These are phyloP conservation scores for Scedosporium dehoogii DNA, from an alignment of 2,329 filamentous ascomycete species.

Conservation along the genomic window DNA sequence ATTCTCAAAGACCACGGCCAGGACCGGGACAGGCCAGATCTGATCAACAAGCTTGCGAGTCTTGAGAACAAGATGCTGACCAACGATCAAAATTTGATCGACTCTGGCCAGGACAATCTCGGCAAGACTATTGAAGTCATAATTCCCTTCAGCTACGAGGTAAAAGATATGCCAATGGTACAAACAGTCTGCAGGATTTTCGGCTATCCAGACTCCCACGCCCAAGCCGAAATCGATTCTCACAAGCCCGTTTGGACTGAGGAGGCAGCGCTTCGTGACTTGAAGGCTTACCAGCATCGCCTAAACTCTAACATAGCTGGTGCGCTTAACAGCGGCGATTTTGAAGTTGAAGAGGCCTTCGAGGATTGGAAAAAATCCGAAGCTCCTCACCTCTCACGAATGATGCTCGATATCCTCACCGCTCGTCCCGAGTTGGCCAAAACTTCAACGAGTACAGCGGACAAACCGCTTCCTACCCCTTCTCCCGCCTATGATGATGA, in stretches of 20 bases:
- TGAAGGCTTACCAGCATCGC: slow-evolving; percentile 88
- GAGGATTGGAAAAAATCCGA: slow-evolving; percentile 89
- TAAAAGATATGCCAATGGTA: slow-evolving; percentile 95
- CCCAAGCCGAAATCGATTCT: slow-evolving; percentile 79
- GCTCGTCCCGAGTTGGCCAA: slow-evolving; percentile 79
- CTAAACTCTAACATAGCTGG: slow-evolving; percentile 70
- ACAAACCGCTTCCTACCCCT: slow-evolving; percentile 42
- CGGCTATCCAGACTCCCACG: slow-evolving; percentile 64
- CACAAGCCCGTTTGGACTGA: slow-evolving; percentile 81
- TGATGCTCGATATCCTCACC: slow-evolving; percentile 86
- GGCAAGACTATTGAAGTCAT: slow-evolving; percentile 63
- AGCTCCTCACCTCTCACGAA: slow-evolving; percentile 73
- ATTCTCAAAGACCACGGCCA: slow-evolving; percentile 78
- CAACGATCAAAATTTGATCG: slow-evolving; percentile 76
- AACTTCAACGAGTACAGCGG: slow-evolving; percentile 50
- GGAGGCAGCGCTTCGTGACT: slow-evolving; percentile 77
- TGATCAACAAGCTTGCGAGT: slow-evolving; percentile 66
- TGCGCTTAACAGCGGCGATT: slow-evolving; percentile 75
- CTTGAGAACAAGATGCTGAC: slow-evolving; percentile 90
- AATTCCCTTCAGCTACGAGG: slow-evolving; percentile 76
- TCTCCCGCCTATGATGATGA: slow-evolving; percentile 36
- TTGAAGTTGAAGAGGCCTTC: slow-evolving; percentile 81
- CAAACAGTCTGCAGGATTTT: slow-evolving; percentile 82
- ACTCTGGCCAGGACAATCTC: slow-evolving; percentile 19
- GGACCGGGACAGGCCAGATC: slow-evolving; percentile 74